A percentile compares a stretch with the other conserved stretches of the same genome.
Evolutionary conservation across 495 filamentous ascomycete species (phyloP).

Genomic region (Bombardia bombarda): DNA sequence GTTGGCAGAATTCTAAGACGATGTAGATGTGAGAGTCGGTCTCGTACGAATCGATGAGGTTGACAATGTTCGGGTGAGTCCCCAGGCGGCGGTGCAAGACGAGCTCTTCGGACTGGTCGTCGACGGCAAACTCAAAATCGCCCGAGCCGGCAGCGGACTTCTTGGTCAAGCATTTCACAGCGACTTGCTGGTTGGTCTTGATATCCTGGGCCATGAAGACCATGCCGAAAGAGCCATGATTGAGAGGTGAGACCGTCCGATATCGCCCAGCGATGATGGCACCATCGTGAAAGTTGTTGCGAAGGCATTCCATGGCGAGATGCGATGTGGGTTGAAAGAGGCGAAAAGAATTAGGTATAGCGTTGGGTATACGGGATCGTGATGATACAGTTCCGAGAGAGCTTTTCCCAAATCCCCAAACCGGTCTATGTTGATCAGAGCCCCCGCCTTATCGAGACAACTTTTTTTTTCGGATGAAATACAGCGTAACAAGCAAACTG

Average conservation of each 20-base stretch:
- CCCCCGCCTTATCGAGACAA: constrained; percentile 26
- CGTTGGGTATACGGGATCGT: constrained; percentile 9
- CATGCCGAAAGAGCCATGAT: constrained; percentile 97
- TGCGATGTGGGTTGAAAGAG: constrained; percentile 11
- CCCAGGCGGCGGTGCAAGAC: constrained; percentile 71
- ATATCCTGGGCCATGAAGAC: constrained; percentile 86
- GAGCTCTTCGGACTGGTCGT: constrained; percentile 84
- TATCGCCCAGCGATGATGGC: constrained; percentile 78
- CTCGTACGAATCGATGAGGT: constrained; percentile 84
- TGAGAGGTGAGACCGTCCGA: constrained; percentile 83
- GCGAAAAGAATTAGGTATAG: constrained; percentile 21
- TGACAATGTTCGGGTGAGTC: constrained; percentile 86
- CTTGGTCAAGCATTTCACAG: constrained; percentile 92
- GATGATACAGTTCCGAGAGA: constrained; percentile 25
- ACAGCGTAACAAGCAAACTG: no score
- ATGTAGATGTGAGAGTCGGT: constrained; percentile 83
- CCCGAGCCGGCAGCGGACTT: constrained; percentile 46
- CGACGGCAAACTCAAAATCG: constrained; percentile 51
- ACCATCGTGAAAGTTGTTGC: constrained; percentile 63
- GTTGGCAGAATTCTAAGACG: constrained; percentile 92
- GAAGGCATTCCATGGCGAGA: constrained; percentile 68
- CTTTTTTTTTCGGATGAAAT: constrained; percentile 31
- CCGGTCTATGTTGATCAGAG: constrained; percentile 33
- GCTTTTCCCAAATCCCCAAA: constrained; percentile 28
- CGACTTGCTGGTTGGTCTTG: constrained; percentile 66